phyloP scores from a whole-genome alignment of 768 basidiomycete species.

The Sporobolomyces pararoseus region DNA sequence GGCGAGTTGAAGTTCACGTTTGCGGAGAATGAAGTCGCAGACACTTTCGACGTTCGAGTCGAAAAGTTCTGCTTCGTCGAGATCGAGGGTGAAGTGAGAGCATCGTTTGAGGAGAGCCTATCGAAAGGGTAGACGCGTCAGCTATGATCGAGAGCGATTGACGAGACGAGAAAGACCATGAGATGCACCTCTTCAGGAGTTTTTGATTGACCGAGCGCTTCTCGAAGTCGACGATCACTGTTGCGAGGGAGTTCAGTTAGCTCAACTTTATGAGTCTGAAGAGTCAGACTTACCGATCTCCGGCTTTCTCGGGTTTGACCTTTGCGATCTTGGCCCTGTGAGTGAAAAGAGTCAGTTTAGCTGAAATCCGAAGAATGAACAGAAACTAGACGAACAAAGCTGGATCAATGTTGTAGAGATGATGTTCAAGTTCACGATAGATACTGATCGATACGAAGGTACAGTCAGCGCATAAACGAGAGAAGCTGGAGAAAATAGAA shows the following conservation, averaged over 20 bases:
- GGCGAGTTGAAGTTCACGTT: conserved; percentile 72
- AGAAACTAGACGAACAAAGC: conserved; percentile 48
- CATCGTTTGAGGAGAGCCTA: conserved; percentile 88
- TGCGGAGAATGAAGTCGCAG: conserved; percentile 83
- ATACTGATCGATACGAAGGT: conserved; percentile 51
- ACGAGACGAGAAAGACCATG: conserved; percentile 23
- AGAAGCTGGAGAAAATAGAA: background rate
- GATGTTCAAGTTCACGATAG: conserved; percentile 89
- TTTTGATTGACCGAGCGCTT: conserved; percentile 80
- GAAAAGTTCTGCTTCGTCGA: conserved; percentile 45
- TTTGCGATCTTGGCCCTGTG: conserved; percentile 37
- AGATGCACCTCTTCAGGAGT: conserved; percentile 54
- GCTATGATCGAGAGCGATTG: background rate
- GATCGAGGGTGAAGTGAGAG: conserved; percentile 84
- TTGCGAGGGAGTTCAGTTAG: background rate
- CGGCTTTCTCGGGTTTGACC: conserved; percentile 63
- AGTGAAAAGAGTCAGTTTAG: background rate
- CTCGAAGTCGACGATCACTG: conserved; percentile 71
- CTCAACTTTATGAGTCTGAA: background rate
- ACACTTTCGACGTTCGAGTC: conserved; percentile 70
- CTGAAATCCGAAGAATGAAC: background rate
- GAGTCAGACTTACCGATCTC: conserved; percentile 52
- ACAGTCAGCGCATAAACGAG: background rate
- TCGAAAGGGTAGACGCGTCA: background rate
- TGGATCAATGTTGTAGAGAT: conserved; percentile 86